Base-by-base conservation (phyloP, 352 stramenopile genomes). In the Thraustochytrium striatum region DNA sequence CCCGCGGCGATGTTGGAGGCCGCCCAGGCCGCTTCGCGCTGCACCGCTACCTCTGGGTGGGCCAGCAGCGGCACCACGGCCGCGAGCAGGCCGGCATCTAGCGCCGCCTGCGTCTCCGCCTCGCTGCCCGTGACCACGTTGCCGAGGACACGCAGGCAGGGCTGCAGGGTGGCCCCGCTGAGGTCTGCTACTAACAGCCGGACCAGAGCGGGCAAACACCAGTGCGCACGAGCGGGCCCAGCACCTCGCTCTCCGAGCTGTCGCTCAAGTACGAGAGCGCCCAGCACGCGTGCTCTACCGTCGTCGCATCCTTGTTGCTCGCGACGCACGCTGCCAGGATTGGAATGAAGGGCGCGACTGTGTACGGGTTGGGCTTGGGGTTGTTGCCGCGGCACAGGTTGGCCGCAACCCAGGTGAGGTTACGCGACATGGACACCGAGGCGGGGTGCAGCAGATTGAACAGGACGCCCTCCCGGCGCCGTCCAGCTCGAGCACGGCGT, bases 51-150 rank as follows among this genome's bases (percentile, higher is more conserved):
- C 88, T 99, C 99, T 2, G 90, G 90, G 81, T 92, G 92, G 1
- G 86, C 87, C 8, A 99, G 86, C 57, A 98, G 89, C 9, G 92
- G 88, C 61, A 96, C 88, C 52, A 99, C 86, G 81, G 94, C 98
- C n/a, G 93, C 89, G 33, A 99, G 87, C n/a, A 94, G 92, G 83
- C 96, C 94, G 81, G 97, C 89, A 87, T 99, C 98, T 81, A 99
- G 97, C 78, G 98, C 97, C 69, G 98, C 90, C 85, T 99, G 95
- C 19, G 96, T 99, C 87, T 99, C 96, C 32, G 97, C 82, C 86
- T 99, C 96, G 84, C 99, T 94, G 81, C 96, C 96, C 3, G 96
- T 99, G 32, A 99, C 95, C 83, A 99, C 98, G 87, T 99, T 99
- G 78, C 96, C 96, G 21, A 98, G 92, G 0, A 92, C 98, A 33